phyloP scores from a whole-genome alignment of 768 basidiomycete genomes.

The Trametes maxima region DNA sequence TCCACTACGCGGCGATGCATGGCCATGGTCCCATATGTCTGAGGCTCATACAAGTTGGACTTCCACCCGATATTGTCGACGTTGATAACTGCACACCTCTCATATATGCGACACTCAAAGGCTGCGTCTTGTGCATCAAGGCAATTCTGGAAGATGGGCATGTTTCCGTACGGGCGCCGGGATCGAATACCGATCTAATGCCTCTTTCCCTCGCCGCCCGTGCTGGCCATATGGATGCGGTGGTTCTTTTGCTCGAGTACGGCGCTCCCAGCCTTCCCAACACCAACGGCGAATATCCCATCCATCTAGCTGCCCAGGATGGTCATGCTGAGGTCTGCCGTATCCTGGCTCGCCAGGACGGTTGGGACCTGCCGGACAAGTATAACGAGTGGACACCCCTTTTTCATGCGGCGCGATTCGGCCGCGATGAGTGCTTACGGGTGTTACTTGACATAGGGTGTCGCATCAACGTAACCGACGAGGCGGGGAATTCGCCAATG shows the following conservation, averaged over 20 bases:
- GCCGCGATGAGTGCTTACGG: slow-evolving; percentile 70
- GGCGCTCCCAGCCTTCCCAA: slow-evolving; percentile 83
- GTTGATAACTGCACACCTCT: slow-evolving; percentile 95
- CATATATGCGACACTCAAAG: slow-evolving; percentile 89
- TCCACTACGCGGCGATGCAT: slow-evolving; percentile 96
- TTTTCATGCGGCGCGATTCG: slow-evolving; percentile 91
- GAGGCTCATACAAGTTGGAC: slow-evolving; percentile 68
- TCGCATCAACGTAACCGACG: slow-evolving; percentile 77
- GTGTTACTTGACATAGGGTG: slow-evolving; percentile 82
- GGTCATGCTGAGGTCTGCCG: slow-evolving; percentile 87
- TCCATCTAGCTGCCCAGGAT: slow-evolving; percentile 92
- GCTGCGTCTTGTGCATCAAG: slow-evolving; percentile 78
- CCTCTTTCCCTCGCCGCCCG: slow-evolving; percentile 92
- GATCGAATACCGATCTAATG: slow-evolving; percentile 67
- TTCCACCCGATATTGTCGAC: slow-evolving; percentile 73
- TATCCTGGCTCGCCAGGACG: slow-evolving; percentile 71
- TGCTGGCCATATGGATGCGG: slow-evolving; percentile 84
- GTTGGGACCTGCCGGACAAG: slow-evolving; percentile 89
- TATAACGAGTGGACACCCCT: slow-evolving; percentile 99
- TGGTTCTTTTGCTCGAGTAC: slow-evolving; percentile 70
- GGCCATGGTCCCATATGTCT: slow-evolving; percentile 79
- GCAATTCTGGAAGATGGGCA: slow-evolving; percentile 78
- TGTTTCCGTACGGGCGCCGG: slow-evolving; percentile 61
- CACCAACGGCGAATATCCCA: slow-evolving; percentile 95
- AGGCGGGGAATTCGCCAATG: slow-evolving; percentile 79